Percentiles rank a stretch among this genome's conserved stretches.
phyloP scores from a whole-genome alignment of 805 yeast species.

The Candida patagonica region DNA sequence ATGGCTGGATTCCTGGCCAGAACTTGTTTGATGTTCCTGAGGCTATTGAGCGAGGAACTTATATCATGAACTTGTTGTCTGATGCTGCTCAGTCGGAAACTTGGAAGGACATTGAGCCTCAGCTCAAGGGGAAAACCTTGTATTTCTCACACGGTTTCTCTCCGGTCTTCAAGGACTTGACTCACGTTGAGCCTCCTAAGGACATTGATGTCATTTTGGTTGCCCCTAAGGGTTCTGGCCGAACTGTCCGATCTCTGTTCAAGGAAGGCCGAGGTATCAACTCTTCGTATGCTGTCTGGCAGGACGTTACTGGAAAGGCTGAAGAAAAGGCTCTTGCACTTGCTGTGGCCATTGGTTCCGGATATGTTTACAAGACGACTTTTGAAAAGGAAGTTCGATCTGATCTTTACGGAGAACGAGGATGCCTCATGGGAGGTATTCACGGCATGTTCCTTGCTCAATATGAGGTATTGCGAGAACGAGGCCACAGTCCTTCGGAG shows the following conservation, averaged over 20 bases:
- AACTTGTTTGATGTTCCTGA: conserved; percentile 91
- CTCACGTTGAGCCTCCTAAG: conserved; percentile 91
- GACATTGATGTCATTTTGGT: conserved; percentile 95
- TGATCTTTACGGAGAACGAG: conserved; percentile 99
- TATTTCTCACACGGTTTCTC: conserved; percentile 99
- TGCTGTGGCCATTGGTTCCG: conserved; percentile 98
- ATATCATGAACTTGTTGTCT: conserved; percentile 93
- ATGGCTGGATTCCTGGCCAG: conserved; percentile 99
- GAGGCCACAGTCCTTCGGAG: conserved; percentile 99
- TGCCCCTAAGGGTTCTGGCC: conserved; percentile 99
- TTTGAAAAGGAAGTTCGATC: conserved; percentile 99
- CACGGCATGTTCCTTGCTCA: conserved; percentile 99
- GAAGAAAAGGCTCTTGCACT: conserved; percentile 98
- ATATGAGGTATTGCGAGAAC: conserved; percentile 98
- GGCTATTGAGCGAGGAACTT: conserved; percentile 88
- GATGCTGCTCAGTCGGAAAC: conserved; percentile 99
- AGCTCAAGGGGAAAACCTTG: conserved; percentile 91
- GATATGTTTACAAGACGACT: conserved; percentile 99
- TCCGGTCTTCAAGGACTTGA: conserved; percentile 96
- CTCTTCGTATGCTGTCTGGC: conserved; percentile 99
- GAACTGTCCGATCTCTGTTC: conserved; percentile 98
- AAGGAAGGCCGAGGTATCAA: conserved; percentile 99
- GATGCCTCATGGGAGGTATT: conserved; percentile 99
- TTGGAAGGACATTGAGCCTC: conserved; percentile 80
- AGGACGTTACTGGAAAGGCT: conserved; percentile 97